Base-by-base conservation (phyloP, 768 basidiomycete genomes). In the Lactifluus pinguis region DNA sequence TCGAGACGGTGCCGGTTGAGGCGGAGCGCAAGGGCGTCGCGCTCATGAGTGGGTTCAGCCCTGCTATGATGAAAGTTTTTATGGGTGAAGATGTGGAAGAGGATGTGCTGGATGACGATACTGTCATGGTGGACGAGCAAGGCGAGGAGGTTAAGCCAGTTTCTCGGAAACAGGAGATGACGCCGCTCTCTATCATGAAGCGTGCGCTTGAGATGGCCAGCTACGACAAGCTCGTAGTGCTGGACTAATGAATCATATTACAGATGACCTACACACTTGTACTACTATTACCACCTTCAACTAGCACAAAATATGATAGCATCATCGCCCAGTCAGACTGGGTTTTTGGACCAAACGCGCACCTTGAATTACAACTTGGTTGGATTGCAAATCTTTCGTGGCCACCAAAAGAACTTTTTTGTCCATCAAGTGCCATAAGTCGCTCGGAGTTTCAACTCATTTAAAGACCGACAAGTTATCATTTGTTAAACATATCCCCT, bases 61-160 rank as follows among this genome's bases (percentile, higher is more conserved):
- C 83, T 19, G 76, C 81, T 57, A 75, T 87, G 78, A 71, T 89
- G 75, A 89, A 88, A 74, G 76, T 83, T 60, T 88, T 89, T 66
- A 81, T 89, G 79, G 83, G 79, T 11, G 80, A 79, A 48, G 73
- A 70, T 10, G 76, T 69, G 21, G 75, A 71, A 7, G 47, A 39
- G 15, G 76, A 72, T 41, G 70, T 67, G 10, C 71, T 57, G 17
- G 57, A 68, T 53, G 63, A 73, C 65, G 64, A 67, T 34, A 67
- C 41, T 15, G 59, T 49, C 39, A 68, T 68, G 55, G 68, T 61
- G 13, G 75, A 74, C 72, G 74, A 76, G 67, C 71, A 75, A 14
- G 69, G 75, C 8, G 69, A 70, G 32, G 73, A 75, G 14, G 70
- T 71, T 45, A 67, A 65, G 51, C 68, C 61, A 21, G 47, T 55